These are phyloP conservation scores for Coccomyxa subellipsoidea DNA, from an alignment of 163 green algal genomes.

Conservation along the genomic window DNA sequence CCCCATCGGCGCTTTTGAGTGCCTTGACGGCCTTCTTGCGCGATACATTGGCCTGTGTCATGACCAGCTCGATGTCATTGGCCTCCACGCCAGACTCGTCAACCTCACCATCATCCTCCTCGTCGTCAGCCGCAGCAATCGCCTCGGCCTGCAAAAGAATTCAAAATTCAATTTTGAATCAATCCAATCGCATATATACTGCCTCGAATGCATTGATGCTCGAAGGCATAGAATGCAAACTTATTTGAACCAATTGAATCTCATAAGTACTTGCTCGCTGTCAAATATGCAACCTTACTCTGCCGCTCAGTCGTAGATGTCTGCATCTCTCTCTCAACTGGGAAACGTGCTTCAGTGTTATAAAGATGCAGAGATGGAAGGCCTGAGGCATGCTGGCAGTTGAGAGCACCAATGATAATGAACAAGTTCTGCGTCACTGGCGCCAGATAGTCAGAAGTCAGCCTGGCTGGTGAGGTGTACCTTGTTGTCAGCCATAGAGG, in stretches of 20 bases:
- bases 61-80: conserved; percentile 99
- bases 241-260: no score
- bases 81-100: conserved; percentile 91
- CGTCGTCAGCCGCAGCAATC: conserved; percentile 16
- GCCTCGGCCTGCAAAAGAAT: background rate
- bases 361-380: no score
- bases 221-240: background rate
- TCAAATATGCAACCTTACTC: no score
- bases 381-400: no score
- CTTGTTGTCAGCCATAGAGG: conserved; percentile 1
- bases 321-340: no score
- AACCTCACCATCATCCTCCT: conserved; percentile 59
- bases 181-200: background rate
- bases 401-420: no score
- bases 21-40: conserved; percentile 88
- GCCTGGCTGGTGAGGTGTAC: background rate
- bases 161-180: background rate
- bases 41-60: conserved; percentile 90
- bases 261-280: no score
- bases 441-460: background rate
- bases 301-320: no score
- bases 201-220: background rate
- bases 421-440: no score
- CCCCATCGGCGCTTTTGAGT: conserved; percentile 85
- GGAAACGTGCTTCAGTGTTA: no score